phyloP scores from a whole-genome alignment of 805 yeast genomes.

The Lipomyces yamadae region DNA sequence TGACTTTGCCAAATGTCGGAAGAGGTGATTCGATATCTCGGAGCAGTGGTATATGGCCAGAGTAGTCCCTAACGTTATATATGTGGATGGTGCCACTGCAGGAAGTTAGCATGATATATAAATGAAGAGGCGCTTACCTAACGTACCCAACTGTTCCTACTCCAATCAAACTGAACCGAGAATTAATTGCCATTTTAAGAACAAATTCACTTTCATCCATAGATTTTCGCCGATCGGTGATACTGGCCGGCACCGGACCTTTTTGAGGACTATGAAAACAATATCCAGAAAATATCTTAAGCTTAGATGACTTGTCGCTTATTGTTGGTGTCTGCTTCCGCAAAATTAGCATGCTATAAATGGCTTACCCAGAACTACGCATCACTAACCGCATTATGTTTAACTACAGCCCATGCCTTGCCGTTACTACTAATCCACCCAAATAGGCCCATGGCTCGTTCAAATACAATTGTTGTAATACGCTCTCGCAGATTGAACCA shows the following conservation, averaged over 20 bases:
- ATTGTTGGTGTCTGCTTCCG: constrained; percentile 15
- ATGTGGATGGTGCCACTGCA: constrained; percentile 46
- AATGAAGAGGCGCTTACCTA: neutral
- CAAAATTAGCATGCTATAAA: neutral
- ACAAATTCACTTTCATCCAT: constrained; percentile 30
- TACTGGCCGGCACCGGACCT: constrained; percentile 7
- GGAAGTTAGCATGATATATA: neutral
- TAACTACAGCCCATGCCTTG: constrained; percentile 38
- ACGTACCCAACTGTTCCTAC: constrained; percentile 46
- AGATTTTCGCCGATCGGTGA: constrained; percentile 10
- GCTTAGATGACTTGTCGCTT: constrained; percentile 20
- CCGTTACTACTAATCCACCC: constrained; percentile 43
- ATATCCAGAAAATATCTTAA: constrained; percentile 25
- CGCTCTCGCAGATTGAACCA: constrained; percentile 38
- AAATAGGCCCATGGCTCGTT: constrained; percentile 45
- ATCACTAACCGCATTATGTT: constrained; percentile 4
- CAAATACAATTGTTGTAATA: constrained; percentile 37
- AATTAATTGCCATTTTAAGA: constrained; percentile 47
- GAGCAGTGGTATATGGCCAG: constrained; percentile 43
- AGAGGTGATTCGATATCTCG: constrained; percentile 44
- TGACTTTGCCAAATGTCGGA: constrained; percentile 39
- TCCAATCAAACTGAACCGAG: constrained; percentile 50
- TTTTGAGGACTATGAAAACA: constrained; percentile 23
- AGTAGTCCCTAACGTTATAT: constrained; percentile 48
- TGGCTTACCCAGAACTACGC: neutral